A percentile compares a stretch with the other conserved stretches of the same genome.
Conservation (phyloP, 805 yeast species). For the Myxozyma udenii region DNA sequence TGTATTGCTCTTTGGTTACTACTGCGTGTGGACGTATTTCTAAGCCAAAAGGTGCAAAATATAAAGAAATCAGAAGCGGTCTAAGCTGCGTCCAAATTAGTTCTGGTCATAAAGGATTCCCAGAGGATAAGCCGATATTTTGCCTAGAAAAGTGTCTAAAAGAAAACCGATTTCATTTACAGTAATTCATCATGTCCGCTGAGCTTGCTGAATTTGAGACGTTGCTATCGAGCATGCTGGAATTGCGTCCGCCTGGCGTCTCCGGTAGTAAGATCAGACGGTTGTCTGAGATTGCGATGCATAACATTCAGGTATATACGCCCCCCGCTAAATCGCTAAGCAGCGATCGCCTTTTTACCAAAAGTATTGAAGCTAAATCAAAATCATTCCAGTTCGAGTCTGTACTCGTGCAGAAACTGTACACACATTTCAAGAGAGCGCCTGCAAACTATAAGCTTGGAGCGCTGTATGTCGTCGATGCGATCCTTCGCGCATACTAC, state of each 20-base stretch:
- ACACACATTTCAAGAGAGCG: conserved; percentile 65
- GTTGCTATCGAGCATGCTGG: conserved; percentile 29
- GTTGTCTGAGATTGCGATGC: conserved; percentile 72
- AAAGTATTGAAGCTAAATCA: conserved; percentile 25
- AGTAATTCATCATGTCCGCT: conserved; percentile 10
- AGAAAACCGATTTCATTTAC: no score
- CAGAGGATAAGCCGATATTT: no score
- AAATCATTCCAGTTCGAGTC: conserved; percentile 47
- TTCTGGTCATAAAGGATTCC: no score
- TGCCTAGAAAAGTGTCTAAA: no score
- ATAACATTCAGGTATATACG: conserved; percentile 49
- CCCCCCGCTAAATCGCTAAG: neutral
- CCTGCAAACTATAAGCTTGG: conserved; percentile 86
- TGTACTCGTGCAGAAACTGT: conserved; percentile 55
- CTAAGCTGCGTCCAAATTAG: no score
- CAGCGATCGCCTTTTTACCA: neutral
- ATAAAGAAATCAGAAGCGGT: no score
- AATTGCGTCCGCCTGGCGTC: conserved; percentile 69
- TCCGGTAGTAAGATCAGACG: conserved; percentile 93
- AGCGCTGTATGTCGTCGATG: conserved; percentile 84
- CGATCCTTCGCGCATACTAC: conserved; percentile 79
- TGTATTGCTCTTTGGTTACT: no score
- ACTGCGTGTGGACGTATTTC: no score
- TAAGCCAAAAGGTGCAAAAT: no score
- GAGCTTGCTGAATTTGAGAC: conserved; percentile 30